Conservation (phyloP, 176 grass and related monocot species). For the Eremochloa ophiuroides region DNA sequence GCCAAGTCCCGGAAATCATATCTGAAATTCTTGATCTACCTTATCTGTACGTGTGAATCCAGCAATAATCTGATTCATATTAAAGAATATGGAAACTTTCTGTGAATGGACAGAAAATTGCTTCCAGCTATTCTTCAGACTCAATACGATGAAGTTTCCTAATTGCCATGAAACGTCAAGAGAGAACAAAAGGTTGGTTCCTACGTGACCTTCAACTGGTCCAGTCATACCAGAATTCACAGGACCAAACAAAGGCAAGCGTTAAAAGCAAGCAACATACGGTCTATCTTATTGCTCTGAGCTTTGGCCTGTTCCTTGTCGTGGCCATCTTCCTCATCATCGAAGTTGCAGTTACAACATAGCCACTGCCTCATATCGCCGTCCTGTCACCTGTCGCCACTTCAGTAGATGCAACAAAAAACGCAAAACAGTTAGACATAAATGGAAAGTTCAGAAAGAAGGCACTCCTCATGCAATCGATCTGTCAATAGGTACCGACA, state of each 20-base stretch:
- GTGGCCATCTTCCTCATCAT: slow-evolving; percentile 5
- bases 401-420: slow-evolving; percentile 30
- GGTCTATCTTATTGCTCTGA: slow-evolving; percentile 35
- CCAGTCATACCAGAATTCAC: background rate
- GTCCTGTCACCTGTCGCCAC: slow-evolving; percentile 1
- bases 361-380: slow-evolving; percentile 39
- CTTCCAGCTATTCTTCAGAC: background rate
- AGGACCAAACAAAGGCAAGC: background rate
- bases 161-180: background rate
- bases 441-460: slow-evolving; percentile 11
- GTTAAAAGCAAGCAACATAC: background rate
- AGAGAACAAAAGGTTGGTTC: background rate
- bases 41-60: background rate
- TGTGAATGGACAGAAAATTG: background rate
- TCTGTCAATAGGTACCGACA: background rate
- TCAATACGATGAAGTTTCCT: background rate
- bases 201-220: background rate
- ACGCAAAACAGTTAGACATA: slow-evolving; percentile 21
- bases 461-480: background rate
- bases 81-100: background rate
- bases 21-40: background rate
- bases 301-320: slow-evolving; percentile 34
- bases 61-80: background rate
- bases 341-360: slow-evolving; percentile 30
- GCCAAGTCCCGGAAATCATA: background rate